A percentile compares a stretch with the other conserved stretches of the same genome.
These are phyloP conservation scores for Moesziomyces sp. DNA, from an alignment of 1,284 basidiomycete genomes.

Conservation along the genomic window DNA sequence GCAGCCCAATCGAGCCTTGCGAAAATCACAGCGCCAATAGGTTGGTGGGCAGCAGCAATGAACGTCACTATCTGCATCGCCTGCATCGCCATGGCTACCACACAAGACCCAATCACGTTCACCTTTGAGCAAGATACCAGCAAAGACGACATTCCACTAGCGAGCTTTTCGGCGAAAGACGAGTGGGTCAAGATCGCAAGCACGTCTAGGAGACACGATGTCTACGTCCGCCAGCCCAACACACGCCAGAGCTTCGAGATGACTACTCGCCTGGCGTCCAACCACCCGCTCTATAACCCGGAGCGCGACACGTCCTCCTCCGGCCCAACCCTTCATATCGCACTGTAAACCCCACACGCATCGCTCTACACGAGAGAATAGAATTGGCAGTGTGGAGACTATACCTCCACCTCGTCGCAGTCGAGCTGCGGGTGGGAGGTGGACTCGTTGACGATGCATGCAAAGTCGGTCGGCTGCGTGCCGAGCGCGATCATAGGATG, in stretches of 20 bases:
- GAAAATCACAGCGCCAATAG: neutral
- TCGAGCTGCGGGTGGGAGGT: constrained; percentile 44
- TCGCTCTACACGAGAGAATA: neutral
- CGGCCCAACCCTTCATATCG: constrained; percentile 14
- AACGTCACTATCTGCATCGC: constrained; percentile 13
- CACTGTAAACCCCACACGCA: constrained; percentile 5
- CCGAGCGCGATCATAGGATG: constrained; percentile 61
- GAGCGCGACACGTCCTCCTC: neutral
- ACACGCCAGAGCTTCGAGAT: constrained; percentile 5
- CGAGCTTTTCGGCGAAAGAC: neutral
- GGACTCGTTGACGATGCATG: constrained; percentile 62
- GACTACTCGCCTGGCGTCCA: constrained; percentile 6
- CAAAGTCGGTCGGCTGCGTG: constrained; percentile 53
- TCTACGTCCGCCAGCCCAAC: constrained; percentile 6
- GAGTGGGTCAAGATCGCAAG: constrained; percentile 12
- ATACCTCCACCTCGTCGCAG: constrained; percentile 50
- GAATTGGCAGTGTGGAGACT: neutral
- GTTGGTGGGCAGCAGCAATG: constrained; percentile 15
- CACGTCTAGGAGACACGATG: constrained; percentile 24
- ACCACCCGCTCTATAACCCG: constrained; percentile 17
- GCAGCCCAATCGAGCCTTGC: neutral
- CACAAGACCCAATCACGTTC: constrained; percentile 13
- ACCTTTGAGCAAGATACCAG: constrained; percentile 3
- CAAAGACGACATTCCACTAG: too few species aligned
- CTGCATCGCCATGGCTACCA: constrained; percentile 23